These are phyloP conservation scores for Xanthoparmelia taractica DNA, from an alignment of 495 filamentous ascomycete genomes.

Conservation along the genomic window DNA sequence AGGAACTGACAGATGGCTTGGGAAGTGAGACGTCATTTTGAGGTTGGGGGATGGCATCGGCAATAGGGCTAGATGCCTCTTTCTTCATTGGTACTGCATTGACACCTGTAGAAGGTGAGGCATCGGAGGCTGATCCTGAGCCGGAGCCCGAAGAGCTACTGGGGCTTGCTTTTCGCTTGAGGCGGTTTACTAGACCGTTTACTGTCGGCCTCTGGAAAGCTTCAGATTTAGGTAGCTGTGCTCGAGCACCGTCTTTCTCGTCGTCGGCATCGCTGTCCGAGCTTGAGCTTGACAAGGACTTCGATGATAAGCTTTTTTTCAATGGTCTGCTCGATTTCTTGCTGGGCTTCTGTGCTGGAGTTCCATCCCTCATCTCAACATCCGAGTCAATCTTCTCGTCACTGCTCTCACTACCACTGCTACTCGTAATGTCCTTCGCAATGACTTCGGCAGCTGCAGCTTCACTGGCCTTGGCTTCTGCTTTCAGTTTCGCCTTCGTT, in stretches of 20 bases:
- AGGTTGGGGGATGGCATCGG: background rate
- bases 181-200: constrained; percentile 30
- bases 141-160: constrained; percentile 40
- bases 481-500: constrained; percentile 12
- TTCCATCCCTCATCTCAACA: constrained; percentile 29
- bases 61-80: background rate
- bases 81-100: constrained; percentile 19
- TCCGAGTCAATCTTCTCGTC: constrained; percentile 13
- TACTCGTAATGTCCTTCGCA: constrained; percentile 21
- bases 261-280: constrained; percentile 59
- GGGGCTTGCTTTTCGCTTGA: constrained; percentile 61
- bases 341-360: constrained; percentile 15
- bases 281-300: constrained; percentile 41
- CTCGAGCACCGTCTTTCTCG: constrained; percentile 41
- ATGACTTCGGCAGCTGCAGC: constrained; percentile 7
- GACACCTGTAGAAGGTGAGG: constrained; percentile 29
- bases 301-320: constrained; percentile 37
- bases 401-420: constrained; percentile 19
- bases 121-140: constrained; percentile 43
- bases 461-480: constrained; percentile 11
- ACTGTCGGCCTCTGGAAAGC: constrained; percentile 36
- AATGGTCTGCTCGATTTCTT: constrained; percentile 29
- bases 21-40: background rate
- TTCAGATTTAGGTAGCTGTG: background rate
- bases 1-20: constrained; percentile 6